Conservation (phyloP, 2,329 filamentous ascomycete species). For the Phyllosticta citriasiana region DNA sequence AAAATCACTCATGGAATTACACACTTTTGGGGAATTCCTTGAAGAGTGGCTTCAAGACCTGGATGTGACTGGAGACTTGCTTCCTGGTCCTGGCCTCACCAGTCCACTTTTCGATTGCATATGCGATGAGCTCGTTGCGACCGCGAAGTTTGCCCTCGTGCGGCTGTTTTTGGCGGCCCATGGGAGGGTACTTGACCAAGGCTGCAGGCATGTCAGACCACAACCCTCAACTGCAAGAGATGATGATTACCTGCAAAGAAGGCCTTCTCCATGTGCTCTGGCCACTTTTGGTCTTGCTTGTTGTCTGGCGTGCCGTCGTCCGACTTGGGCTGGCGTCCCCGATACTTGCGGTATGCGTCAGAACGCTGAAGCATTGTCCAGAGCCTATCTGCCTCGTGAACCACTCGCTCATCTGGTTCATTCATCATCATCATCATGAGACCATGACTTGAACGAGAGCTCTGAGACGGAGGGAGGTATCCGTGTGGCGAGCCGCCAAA, state of each 20-base stretch:
- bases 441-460: not conserved
- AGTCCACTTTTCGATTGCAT: constrained; percentile 46
- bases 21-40: constrained; percentile 43
- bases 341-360: constrained; percentile 37
- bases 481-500: constrained; percentile 2
- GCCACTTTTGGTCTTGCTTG: constrained; percentile 33
- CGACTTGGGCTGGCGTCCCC: constrained; percentile 29
- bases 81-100: constrained; percentile 45
- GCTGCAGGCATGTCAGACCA: constrained; percentile 15
- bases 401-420: constrained; percentile 8
- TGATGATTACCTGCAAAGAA: constrained; percentile 36
- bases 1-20: constrained; percentile 14
- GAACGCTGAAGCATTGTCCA: constrained; percentile 22
- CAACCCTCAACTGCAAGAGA: constrained; percentile 1
- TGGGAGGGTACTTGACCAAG: constrained; percentile 47
- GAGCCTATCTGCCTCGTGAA: constrained; percentile 19
- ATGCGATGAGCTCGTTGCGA: constrained; percentile 52
- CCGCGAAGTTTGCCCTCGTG: constrained; percentile 44
- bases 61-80: constrained; percentile 55
- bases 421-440: constrained; percentile 1
- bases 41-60: constrained; percentile 50
- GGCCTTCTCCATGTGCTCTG: constrained; percentile 36
- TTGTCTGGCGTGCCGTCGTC: constrained; percentile 16
- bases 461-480: constrained; percentile 1
- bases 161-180: constrained; percentile 45